These are phyloP conservation scores for Lentinus tigrinus DNA, from an alignment of 768 basidiomycete species.

Conservation along the genomic window DNA sequence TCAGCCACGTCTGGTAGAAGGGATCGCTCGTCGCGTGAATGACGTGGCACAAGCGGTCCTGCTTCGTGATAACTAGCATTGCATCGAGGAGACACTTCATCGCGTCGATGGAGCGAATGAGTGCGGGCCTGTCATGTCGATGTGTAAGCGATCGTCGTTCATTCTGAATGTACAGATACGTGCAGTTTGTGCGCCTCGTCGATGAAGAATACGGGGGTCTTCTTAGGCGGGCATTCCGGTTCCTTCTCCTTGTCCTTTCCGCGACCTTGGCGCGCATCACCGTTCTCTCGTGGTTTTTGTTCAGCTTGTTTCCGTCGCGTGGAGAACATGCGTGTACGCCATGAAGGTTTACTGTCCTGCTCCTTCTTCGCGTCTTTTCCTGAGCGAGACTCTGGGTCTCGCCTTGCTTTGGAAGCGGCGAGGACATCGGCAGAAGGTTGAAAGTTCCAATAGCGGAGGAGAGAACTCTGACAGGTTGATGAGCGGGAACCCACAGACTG, in stretches of 20 bases:
- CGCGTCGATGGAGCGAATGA: conserved; percentile 74
- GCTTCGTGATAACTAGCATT: conserved; percentile 85
- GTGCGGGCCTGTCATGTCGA: conserved; percentile 50
- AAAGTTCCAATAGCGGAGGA: conserved; percentile 74
- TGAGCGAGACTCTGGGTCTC: conserved; percentile 10
- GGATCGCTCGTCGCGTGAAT: conserved; percentile 83
- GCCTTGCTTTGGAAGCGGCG: background rate
- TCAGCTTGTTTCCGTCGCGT: conserved; percentile 13
- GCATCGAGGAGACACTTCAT: conserved; percentile 86
- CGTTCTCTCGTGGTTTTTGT: conserved; percentile 9
- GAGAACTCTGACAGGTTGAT: conserved; percentile 48
- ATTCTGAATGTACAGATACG: conserved; percentile 19
- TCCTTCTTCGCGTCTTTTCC: conserved; percentile 5
- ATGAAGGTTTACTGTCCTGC: conserved; percentile 10
- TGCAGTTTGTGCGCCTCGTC: conserved; percentile 87
- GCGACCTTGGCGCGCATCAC: conserved; percentile 19
- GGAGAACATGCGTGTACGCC: conserved; percentile 22
- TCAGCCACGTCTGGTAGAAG: conserved; percentile 82
- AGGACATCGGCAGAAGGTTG: conserved; percentile 33
- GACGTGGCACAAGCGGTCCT: conserved; percentile 81
- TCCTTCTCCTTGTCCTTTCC: conserved; percentile 35
- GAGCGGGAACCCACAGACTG: background rate
- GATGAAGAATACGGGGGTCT: conserved; percentile 77
- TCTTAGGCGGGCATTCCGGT: conserved; percentile 48
- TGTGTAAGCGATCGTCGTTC: background rate